Evolutionary conservation across 2,329 filamentous ascomycete species (phyloP).

Genomic region (Ophiostoma novo-ulmi): DNA sequence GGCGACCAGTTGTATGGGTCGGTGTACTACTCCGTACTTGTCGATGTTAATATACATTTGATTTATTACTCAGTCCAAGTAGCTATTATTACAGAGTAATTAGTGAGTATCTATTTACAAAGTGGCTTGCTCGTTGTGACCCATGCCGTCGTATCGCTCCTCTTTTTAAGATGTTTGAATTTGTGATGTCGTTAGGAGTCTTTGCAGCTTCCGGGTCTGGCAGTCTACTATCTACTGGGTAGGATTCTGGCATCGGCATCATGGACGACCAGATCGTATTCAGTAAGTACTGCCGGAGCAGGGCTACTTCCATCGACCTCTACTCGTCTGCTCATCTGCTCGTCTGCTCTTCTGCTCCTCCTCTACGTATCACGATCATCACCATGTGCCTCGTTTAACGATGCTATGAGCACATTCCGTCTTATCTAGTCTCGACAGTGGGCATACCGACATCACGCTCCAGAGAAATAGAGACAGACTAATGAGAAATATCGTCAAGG

Average conservation of each 20-base stretch:
- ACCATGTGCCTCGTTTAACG: background rate
- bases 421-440: background rate
- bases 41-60: background rate
- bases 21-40: background rate
- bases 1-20: slow-evolving; percentile 9
- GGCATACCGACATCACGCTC: background rate
- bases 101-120: too few relatives aligned
- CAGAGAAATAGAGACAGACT: background rate
- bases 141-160: background rate
- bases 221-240: too few relatives aligned
- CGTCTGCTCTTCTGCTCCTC: background rate
- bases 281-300: too few relatives aligned
- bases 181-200: too few relatives aligned
- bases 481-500: too few relatives aligned
- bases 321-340: too few relatives aligned
- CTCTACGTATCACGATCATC: background rate
- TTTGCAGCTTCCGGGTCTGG: too few relatives aligned
- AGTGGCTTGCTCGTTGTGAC: background rate
- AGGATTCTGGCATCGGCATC: too few relatives aligned
- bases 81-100: background rate
- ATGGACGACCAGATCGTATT: too few relatives aligned
- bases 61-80: background rate
- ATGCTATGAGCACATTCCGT: background rate
- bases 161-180: background rate
- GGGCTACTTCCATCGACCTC: too few relatives aligned